Conservation (phyloP, 768 basidiomycete species). For the Exsudoporus frostii region DNA sequence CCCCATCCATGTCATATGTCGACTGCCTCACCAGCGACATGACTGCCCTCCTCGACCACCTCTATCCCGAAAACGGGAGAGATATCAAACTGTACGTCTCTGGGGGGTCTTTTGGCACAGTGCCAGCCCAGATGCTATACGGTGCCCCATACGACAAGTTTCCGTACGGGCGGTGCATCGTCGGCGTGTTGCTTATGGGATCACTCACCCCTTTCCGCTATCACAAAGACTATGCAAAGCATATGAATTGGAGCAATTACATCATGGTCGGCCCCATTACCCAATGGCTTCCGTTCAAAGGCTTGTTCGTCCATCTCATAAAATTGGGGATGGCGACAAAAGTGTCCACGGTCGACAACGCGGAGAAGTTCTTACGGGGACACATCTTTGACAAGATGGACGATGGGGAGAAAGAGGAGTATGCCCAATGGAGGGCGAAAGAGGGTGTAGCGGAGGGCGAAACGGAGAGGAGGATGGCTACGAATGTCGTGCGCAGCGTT, state of each 20-base stretch:
- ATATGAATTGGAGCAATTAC: conserved; percentile 47
- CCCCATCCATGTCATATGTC: conserved; percentile 35
- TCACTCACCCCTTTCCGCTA: conserved; percentile 46
- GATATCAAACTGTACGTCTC: conserved; percentile 47
- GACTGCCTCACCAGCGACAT: conserved; percentile 43
- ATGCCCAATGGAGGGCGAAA: conserved; percentile 41
- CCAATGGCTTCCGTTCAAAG: conserved; percentile 40
- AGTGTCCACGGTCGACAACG: conserved; percentile 37
- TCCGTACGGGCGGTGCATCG: conserved; percentile 45
- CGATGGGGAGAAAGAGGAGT: conserved; percentile 30
- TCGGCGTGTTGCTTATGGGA: conserved; percentile 45
- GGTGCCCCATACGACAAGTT: conserved; percentile 50
- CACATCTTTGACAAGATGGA: conserved; percentile 42
- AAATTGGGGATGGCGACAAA: conserved; percentile 32
- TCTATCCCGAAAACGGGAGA: conserved; percentile 40
- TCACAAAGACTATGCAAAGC: conserved; percentile 44
- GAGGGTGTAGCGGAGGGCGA: conserved; percentile 42
- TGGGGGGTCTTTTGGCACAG: conserved; percentile 54
- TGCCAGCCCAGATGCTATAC: conserved; percentile 55
- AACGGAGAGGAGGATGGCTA: conserved; percentile 39
- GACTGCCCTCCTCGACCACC: conserved; percentile 45
- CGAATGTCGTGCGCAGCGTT: conserved; percentile 46
- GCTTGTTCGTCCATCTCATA: conserved; percentile 32
- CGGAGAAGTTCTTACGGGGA: conserved; percentile 40
- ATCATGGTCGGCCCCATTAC: conserved; percentile 44